Evolutionary conservation across 257 asterid genomes (phyloP), one percentile per base, ranked within the genome.

Genomic region (Scutellaria baicalensis): DNA sequence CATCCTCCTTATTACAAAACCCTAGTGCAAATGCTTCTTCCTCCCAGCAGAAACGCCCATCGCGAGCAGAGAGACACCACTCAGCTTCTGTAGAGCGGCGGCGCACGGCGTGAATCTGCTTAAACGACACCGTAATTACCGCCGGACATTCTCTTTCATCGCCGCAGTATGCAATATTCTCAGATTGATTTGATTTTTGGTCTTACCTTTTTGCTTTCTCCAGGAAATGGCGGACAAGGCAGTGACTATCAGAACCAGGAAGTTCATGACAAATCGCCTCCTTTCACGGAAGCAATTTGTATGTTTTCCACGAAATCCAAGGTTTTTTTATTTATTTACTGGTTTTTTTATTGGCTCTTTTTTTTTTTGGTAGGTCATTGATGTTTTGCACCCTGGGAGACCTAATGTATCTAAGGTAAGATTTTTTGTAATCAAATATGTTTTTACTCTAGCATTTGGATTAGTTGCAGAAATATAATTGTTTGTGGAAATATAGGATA

Each of bases 201-300:
- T 17, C 17, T n/a, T 18, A 12, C 0, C 13, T 45, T 45, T 45
- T 2, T 33, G 20, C 6, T 16, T 12, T 17, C 58, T 51, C 17
- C 71, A 81, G 86, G 70, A 71, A 74, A 71, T 88, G 95, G 84
- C 91, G 78, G 91, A 85, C 83, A 88, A 88, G 76, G 88, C 88
- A 8, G 88, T 88, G 4, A 88, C 95, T 0, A 80, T 88, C 80
- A 67, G 95, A 54, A 83, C 88, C 0, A 83, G 95, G 78, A 88
- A 88, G 78, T 88, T 88, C 74, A 85, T 88, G 89, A 88, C 95
- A 5, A 88, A 88, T 36, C 95, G 88, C 38, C 85, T 88, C 10
- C 91, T 88, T 1, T 79, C 91, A 52, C 80, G 95, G 88, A 88
- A 88, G 68, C 95, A 88, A 83, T 88, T 88, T 31, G 87, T 85